These are phyloP conservation scores for Ogataea pilisensis DNA, from an alignment of 805 yeast genomes.

Conservation along the genomic window DNA sequence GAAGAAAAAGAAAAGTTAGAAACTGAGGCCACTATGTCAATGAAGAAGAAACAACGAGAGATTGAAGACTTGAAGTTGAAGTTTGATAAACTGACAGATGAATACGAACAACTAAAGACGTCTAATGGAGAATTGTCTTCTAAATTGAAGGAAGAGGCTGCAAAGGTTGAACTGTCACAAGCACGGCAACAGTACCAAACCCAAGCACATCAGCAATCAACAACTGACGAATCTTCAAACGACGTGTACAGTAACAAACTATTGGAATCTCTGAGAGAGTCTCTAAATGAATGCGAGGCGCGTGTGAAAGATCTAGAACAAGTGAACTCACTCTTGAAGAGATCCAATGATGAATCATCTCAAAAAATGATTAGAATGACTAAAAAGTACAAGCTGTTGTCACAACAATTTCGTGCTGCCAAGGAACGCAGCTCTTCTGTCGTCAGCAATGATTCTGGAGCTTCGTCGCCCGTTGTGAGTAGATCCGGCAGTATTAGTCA, in stretches of 20 bases:
- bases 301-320: constrained; percentile 55
- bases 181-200: not conserved
- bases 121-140: constrained; percentile 8
- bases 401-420: constrained; percentile 51
- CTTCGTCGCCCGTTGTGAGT: constrained; percentile 20
- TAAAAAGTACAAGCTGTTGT: constrained; percentile 64
- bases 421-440: constrained; percentile 18
- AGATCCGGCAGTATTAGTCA: constrained; percentile 17
- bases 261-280: constrained; percentile 43
- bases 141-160: constrained; percentile 5
- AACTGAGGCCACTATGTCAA: constrained; percentile 41
- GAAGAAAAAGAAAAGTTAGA: constrained; percentile 66
- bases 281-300: constrained; percentile 47
- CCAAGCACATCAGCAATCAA: not conserved
- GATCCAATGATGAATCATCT: constrained; percentile 61
- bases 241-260: constrained; percentile 17
- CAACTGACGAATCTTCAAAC: not conserved
- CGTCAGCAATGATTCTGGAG: constrained; percentile 16
- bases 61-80: constrained; percentile 55
- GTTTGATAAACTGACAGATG: constrained; percentile 32
- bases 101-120: constrained; percentile 11
- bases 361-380: constrained; percentile 63
- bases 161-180: constrained; percentile 1
- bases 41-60: constrained; percentile 61
- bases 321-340: constrained; percentile 49